Conservation (phyloP, 768 basidiomycete species). For the Pulveroboletus frians region DNA sequence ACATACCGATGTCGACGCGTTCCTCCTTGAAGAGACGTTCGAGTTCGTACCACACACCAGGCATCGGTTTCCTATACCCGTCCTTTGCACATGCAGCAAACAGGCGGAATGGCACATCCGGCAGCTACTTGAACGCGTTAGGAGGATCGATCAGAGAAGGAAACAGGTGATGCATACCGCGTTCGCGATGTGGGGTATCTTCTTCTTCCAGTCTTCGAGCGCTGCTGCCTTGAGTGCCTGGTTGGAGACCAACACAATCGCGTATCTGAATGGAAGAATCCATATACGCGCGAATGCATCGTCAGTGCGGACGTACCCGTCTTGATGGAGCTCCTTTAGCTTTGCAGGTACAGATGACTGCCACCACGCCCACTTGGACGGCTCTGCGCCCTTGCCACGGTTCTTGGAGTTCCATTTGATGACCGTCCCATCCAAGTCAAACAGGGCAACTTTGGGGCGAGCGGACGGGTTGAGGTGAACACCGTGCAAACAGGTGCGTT, state of each 20-base stretch:
- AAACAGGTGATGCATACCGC: slow-evolving; percentile 38
- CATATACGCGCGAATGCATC: background rate
- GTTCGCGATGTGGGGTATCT: slow-evolving; percentile 62
- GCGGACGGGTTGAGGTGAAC: slow-evolving; percentile 30
- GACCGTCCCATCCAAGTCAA: slow-evolving; percentile 86
- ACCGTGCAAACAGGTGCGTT: slow-evolving; percentile 34
- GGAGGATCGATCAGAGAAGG: background rate
- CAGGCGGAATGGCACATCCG: slow-evolving; percentile 67
- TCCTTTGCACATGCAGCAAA: slow-evolving; percentile 76
- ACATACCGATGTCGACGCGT: slow-evolving; percentile 60
- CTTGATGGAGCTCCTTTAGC: slow-evolving; percentile 51
- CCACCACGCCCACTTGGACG: slow-evolving; percentile 63
- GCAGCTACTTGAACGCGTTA: slow-evolving; percentile 42
- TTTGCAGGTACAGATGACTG: slow-evolving; percentile 53
- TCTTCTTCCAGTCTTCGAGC: slow-evolving; percentile 68
- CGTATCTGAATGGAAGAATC: slow-evolving; percentile 40
- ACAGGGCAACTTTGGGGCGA: slow-evolving; percentile 61
- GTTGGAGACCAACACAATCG: slow-evolving; percentile 78
- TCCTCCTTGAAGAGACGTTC: slow-evolving; percentile 55
- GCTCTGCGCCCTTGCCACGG: slow-evolving; percentile 32
- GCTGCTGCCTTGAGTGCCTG: slow-evolving; percentile 52
- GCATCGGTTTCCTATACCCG: slow-evolving; percentile 79
- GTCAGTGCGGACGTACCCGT: slow-evolving; percentile 45
- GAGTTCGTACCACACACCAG: slow-evolving; percentile 79
- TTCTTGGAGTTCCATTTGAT: slow-evolving; percentile 45